Evolutionary conservation across 2,329 filamentous ascomycete genomes (phyloP).

Genomic region (Catunica adiposa): DNA sequence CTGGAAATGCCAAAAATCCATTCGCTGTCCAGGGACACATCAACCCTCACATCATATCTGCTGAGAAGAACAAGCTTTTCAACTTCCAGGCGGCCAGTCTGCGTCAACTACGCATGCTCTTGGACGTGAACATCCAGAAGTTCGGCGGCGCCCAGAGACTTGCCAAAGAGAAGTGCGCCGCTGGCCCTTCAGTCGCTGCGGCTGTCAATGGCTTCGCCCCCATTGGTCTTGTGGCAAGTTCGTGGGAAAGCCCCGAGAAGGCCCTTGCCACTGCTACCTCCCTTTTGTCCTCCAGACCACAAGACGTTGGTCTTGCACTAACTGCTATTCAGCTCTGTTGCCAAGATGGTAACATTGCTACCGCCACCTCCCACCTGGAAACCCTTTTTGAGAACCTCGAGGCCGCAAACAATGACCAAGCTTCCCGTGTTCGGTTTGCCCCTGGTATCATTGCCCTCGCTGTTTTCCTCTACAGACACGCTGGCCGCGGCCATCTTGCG

Average conservation of each 20-base stretch:
- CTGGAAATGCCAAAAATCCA: conserved; percentile 36
- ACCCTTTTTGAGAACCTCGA: conserved; percentile 59
- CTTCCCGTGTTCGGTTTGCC: conserved; percentile 58
- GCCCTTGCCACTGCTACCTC: conserved; percentile 7
- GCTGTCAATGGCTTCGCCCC: conserved; percentile 11
- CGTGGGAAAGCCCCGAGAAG: conserved; percentile 7
- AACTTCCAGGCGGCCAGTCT: conserved; percentile 43
- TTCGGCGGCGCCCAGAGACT: conserved; percentile 21
- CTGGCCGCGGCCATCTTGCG: conserved; percentile 56
- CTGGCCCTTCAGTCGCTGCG: not conserved
- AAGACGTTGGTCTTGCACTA: conserved; percentile 59
- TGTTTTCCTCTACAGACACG: conserved; percentile 60
- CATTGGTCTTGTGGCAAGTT: conserved; percentile 11
- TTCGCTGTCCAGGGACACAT: conserved; percentile 49
- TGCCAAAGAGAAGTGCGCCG: conserved; percentile 2
- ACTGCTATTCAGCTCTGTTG: conserved; percentile 72
- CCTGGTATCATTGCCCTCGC: conserved; percentile 71
- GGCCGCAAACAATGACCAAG: conserved; percentile 32
- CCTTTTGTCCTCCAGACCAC: conserved; percentile 9
- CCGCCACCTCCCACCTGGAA: conserved; percentile 61
- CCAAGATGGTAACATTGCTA: conserved; percentile 49
- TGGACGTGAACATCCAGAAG: conserved; percentile 48
- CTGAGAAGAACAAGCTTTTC: conserved; percentile 50
- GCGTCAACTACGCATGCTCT: conserved; percentile 40
- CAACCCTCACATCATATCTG: conserved; percentile 34